Percentiles rank a stretch among this genome's conserved stretches.
Evolutionary conservation across 768 basidiomycete species (phyloP).

Genomic region (Auriscalpium orientale): DNA sequence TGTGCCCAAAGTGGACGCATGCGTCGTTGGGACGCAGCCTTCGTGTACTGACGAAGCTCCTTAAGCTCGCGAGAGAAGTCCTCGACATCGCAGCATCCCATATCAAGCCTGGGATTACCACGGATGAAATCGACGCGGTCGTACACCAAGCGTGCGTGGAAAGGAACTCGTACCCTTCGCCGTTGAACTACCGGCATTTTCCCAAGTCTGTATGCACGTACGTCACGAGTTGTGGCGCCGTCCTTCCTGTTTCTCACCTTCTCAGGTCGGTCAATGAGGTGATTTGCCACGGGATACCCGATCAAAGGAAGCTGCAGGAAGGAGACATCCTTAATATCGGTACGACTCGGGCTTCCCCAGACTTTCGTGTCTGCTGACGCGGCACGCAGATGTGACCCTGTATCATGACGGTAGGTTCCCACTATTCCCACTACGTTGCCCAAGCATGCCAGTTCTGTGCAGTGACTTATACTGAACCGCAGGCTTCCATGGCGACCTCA

Average conservation of each 20-base stretch:
- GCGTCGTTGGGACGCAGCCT: no score
- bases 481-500: conserved; percentile 91
- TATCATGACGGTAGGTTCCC: conserved; percentile 62
- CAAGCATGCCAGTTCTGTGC: neutral
- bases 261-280: conserved; percentile 85
- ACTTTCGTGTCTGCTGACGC: conserved; percentile 1
- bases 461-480: neutral
- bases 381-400: conserved; percentile 58
- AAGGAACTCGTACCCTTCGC: conserved; percentile 88
- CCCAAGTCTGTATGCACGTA: conserved; percentile 98
- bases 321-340: conserved; percentile 97
- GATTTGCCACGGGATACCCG: conserved; percentile 96
- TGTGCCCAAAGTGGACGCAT: no score
- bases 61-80: conserved; percentile 83
- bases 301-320: conserved; percentile 72
- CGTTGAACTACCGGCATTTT: conserved; percentile 83
- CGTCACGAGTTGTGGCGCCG: conserved; percentile 24
- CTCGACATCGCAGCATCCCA: conserved; percentile 85
- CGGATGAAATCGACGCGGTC: conserved; percentile 89
- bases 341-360: conserved; percentile 22
- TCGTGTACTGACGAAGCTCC: no score
- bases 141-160: conserved; percentile 90
- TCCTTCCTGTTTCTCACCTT: neutral
- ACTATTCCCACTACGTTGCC: conserved; percentile 2
- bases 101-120: conserved; percentile 87